Conservation (phyloP, 345 rosid species). For the Eucalyptus erythrocorys region DNA sequence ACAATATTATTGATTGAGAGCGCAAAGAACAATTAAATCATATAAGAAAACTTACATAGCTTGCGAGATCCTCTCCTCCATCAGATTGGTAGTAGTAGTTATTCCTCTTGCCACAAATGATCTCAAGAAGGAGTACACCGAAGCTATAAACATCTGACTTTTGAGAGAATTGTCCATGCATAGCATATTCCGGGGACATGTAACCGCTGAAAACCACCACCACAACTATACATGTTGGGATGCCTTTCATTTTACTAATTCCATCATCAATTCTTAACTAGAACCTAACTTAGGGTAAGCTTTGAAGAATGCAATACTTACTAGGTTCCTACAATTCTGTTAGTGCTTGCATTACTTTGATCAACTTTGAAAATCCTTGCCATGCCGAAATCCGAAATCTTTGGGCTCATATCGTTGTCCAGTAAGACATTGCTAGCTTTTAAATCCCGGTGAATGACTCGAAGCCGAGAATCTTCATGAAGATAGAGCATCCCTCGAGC, state of each 20-base stretch:
- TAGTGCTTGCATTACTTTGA: constrained; percentile 2
- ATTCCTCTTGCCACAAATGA: constrained; percentile 19
- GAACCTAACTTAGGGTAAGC: neutral
- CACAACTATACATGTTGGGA: neutral
- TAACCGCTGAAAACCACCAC: constrained; percentile 16
- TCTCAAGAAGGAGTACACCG: constrained; percentile 9
- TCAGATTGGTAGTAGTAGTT: neutral
- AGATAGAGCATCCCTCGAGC: constrained; percentile 10
- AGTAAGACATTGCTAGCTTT: constrained; percentile 8
- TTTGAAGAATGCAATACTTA: neutral
- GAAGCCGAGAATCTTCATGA: constrained; percentile 8
- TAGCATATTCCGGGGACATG: constrained; percentile 29
- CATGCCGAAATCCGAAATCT: constrained; percentile 16
- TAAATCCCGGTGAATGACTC: constrained; percentile 11
- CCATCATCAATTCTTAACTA: neutral
- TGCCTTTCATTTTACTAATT: neutral
- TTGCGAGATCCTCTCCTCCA: neutral
- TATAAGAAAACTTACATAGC: neutral
- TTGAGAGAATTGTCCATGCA: constrained; percentile 11
- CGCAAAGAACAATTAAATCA: neutral
- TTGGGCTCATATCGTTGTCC: constrained; percentile 7
- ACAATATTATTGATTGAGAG: neutral
- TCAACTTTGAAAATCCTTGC: constrained; percentile 1
- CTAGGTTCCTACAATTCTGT: constrained; percentile 5
- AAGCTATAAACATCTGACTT: constrained; percentile 30